Evolutionary conservation across 2,329 filamentous ascomycete genomes (phyloP), one percentile per base, ranked within the genome.

Genomic region (Neofusicoccum sp.): DNA sequence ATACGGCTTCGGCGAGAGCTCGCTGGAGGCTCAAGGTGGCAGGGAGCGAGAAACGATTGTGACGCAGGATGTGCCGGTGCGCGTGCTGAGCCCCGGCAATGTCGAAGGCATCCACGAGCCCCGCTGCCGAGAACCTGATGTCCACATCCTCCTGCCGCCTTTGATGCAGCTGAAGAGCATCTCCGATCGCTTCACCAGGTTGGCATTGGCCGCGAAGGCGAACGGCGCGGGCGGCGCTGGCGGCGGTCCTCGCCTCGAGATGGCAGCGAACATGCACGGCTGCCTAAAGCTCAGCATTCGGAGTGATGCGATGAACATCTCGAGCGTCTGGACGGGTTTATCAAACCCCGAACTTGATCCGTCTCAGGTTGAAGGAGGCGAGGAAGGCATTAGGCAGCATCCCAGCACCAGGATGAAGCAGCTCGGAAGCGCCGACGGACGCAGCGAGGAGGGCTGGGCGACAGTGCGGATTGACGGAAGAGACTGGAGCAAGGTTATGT

Each of bases 41-140:
- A 82, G 89, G 61, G 90, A 93, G 69, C 88, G 91, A 67, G 93
- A 97, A 73, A 96, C 95, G 64, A 84, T 96, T 67, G 89, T 99
- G 69, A 96, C 92, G 0, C 95, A 99, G 71, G 92, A 98, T 75
- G 89, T 99, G 40, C 95, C 95, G n/a, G 89, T 98, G 44, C 88
- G 93, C 16, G 92, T 99, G 1, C 84, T 99, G 8, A 87, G 90
- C 61, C 87, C 90, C 2, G 86, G 89, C 57, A 89, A 86, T 0
- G 91, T 98, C n/a, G 90, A 95, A 69, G 89, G 87, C n/a, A 87
- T 98, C 64, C 91, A 96, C 78, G 93, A 99, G 77, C 95, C 95
- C 12, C 87, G 88, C 63, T 91, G 93, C 62, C 88, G 91, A 62
- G 92, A 96, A 68, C 91, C 93, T 40, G 95, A 98, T 69, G 93